Percentiles rank a stretch among this genome's conserved stretches.
phyloP scores from a whole-genome alignment of 805 yeast species.

The Nakazawaea sp. region DNA sequence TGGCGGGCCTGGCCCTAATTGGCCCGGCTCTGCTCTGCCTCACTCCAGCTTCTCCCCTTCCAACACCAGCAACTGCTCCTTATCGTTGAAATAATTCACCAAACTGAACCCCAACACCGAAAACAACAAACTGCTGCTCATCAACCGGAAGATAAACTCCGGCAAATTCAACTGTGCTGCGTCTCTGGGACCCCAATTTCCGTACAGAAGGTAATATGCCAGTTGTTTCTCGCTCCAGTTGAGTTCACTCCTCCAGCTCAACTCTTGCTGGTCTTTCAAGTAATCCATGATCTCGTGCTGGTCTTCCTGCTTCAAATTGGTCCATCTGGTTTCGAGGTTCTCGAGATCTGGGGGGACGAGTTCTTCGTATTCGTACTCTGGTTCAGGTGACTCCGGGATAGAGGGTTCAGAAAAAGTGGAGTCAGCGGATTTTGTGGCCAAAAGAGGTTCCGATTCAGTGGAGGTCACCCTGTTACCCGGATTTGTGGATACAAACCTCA shows the following conservation, averaged over 20 bases:
- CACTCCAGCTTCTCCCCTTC: neutral
- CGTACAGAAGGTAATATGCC: conserved; percentile 51
- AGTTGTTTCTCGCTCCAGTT: conserved; percentile 49
- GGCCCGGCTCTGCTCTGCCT: too few relatives aligned
- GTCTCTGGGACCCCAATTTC: conserved; percentile 59
- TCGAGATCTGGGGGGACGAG: conserved; percentile 24
- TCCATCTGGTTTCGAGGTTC: conserved; percentile 26
- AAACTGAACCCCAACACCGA: conserved; percentile 26
- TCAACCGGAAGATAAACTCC: conserved; percentile 24
- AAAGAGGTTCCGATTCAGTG: too few relatives aligned
- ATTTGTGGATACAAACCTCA: too few relatives aligned
- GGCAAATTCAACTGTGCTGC: conserved; percentile 19
- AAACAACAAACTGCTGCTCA: conserved; percentile 25
- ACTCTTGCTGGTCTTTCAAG: conserved; percentile 27
- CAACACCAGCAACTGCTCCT: conserved; percentile 12
- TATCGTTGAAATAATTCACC: conserved; percentile 24
- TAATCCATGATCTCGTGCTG: conserved; percentile 29
- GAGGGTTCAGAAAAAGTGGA: too few relatives aligned
- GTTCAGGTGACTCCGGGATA: too few relatives aligned
- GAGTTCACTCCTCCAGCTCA: conserved; percentile 29
- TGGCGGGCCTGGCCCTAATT: too few relatives aligned
- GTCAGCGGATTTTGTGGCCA: too few relatives aligned
- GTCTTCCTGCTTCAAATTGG: conserved; percentile 22
- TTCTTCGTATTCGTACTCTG: conserved; percentile 15
- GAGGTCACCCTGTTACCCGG: too few relatives aligned